Base-by-base conservation (phyloP, 2,329 filamentous ascomycete species). In the Claviceps maximensis region DNA sequence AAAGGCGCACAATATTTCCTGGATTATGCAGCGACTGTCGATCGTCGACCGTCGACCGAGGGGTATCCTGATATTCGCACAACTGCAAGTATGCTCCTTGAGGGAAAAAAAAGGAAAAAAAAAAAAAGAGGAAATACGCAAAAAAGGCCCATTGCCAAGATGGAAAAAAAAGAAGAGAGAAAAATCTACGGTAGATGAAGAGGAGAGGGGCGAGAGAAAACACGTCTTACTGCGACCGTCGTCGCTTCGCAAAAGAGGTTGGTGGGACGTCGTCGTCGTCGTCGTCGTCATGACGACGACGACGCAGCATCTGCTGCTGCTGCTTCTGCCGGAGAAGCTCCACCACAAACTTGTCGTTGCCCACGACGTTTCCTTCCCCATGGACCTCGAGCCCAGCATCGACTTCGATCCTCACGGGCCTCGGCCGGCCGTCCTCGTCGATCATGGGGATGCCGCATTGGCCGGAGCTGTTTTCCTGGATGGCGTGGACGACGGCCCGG, bases 311-410 rank as follows among this genome's bases (percentile, higher is more conserved):
- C 48, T 29, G 36, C 15, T n/a, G 17, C n/a, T 31, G 29, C 33
- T 23, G 21, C 23, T 8, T 42, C 36, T 50, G 46, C 31, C 56
- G 51, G 1, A 69, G 44, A 10, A 65, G 58, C 17, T 68, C 59
- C 2, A 48, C 54, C 29, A 71, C 58, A 6, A 65, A 46, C 3
- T 60, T 54, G 21, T 63, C 62, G 33, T 57, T 64, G 23, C 73
- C 74, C 6, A 77, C 57, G 13, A 75, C 57, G 51, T 78, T 78
- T 12, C 66, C 64, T 2, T 63, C 58, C 0, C 75, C 75, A 40
- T 71, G 63, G 17, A 77, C 66, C 9, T 64, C 69, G 21, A 77
- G 58, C 17, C 74, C 71, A 2, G 76, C 72, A 23, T 71, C 69
- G 13, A 80, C 67, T 27, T 69, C 63, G 33, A 76, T 65, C 25